phyloP scores from a whole-genome alignment of 78 protist species.

The Anaeramoeba ignava region DNA sequence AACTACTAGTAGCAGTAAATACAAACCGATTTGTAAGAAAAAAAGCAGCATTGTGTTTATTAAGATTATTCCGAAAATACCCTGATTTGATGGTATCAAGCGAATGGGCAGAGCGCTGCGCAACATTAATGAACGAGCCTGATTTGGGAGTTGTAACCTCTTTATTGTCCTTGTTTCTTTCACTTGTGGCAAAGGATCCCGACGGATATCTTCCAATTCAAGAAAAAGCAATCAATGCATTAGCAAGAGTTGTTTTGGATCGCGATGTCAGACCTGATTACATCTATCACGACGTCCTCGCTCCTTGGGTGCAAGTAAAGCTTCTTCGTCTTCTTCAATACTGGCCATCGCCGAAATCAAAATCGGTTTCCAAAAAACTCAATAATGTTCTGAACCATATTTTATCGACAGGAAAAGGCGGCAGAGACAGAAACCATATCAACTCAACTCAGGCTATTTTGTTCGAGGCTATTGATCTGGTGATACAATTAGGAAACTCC shows the following conservation, averaged over 20 bases:
- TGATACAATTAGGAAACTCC: slow-evolving; percentile 49
- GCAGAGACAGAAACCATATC: slow-evolving; percentile 49
- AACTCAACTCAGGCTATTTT: slow-evolving; percentile 74
- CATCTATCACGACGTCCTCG: slow-evolving; percentile 70
- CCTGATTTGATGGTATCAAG: slow-evolving; percentile 35
- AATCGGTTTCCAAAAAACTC: background rate
- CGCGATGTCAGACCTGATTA: slow-evolving; percentile 55
- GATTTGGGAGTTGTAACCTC: slow-evolving; percentile 64
- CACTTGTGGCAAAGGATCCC: background rate
- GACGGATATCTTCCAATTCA: slow-evolving; percentile 11
- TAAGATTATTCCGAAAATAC: slow-evolving; percentile 74
- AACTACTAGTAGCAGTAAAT: too few relatives aligned
- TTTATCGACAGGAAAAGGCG: slow-evolving; percentile 45
- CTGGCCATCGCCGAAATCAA: slow-evolving; percentile 63
- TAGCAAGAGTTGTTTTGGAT: slow-evolving; percentile 31
- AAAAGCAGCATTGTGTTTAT: slow-evolving; percentile 76
- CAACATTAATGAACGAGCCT: slow-evolving; percentile 45
- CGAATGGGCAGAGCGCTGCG: slow-evolving; percentile 16
- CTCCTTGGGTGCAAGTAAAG: slow-evolving; percentile 91
- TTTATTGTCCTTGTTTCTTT: slow-evolving; percentile 33
- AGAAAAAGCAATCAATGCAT: slow-evolving; percentile 30
- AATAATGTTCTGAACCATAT: slow-evolving; percentile 34
- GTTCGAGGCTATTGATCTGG: slow-evolving; percentile 73
- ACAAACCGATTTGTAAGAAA: slow-evolving; percentile 51
- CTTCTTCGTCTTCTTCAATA: slow-evolving; percentile 68